phyloP scores from a whole-genome alignment of 441 rosid species.

The Mallotus repandus region DNA sequence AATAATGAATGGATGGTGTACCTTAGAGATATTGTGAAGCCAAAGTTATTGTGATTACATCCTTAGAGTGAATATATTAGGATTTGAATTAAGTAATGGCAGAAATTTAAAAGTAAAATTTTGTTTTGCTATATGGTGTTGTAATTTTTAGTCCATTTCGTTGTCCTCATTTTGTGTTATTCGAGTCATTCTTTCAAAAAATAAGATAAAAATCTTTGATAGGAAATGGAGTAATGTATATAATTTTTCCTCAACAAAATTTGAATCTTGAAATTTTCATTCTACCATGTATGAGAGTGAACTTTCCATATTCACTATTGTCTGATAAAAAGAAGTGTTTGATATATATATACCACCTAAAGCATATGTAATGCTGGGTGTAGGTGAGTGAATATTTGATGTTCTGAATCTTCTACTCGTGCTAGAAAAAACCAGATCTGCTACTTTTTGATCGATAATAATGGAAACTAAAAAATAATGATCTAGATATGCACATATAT shows the following conservation, averaged over 20 bases:
- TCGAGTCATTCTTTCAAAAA: neutral
- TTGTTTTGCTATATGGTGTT: too few relatives aligned
- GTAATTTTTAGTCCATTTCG: too few relatives aligned
- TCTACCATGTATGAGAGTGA: neutral
- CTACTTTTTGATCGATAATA: neutral
- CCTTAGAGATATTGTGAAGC: neutral
- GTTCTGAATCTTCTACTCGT: too few relatives aligned
- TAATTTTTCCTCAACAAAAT: neutral
- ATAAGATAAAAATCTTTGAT: neutral
- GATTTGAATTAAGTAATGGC: neutral
- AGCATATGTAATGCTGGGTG: neutral
- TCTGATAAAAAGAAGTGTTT: neutral
- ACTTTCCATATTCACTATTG: neutral
- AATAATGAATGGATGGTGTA: neutral
- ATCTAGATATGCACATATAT: too few relatives aligned
- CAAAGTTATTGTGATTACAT: neutral
- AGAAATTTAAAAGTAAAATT: too few relatives aligned
- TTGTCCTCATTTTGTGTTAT: neutral
- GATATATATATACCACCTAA: neutral
- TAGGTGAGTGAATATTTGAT: neutral
- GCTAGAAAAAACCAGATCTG: neutral
- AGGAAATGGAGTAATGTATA: neutral
- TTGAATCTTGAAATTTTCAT: neutral
- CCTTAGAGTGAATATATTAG: neutral
- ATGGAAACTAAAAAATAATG: neutral